phyloP scores from a whole-genome alignment of 768 basidiomycete species.

The Exidia glandulosa region DNA sequence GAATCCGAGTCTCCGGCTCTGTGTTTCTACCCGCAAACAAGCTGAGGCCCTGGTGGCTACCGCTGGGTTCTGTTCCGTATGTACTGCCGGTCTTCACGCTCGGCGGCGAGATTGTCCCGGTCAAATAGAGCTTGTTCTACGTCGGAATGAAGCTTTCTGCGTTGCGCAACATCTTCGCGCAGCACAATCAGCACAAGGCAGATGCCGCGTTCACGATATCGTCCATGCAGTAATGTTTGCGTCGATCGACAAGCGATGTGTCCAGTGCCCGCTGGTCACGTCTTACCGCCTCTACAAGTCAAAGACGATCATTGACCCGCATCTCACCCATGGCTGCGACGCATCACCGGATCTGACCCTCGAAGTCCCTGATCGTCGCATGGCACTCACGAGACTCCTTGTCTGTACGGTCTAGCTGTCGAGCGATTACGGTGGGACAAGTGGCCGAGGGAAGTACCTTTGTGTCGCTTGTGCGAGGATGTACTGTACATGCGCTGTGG shows the following conservation, averaged over 20 bases:
- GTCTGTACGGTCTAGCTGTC: constrained; percentile 8
- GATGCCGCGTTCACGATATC: constrained; percentile 9
- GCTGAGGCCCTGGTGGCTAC: constrained; percentile 12
- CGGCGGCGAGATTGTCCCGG: background rate
- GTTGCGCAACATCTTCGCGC: constrained; percentile 1
- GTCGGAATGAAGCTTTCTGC: constrained; percentile 4
- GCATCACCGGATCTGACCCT: constrained; percentile 6
- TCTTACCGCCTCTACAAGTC: constrained; percentile 8
- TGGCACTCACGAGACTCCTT: constrained; percentile 7
- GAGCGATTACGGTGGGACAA: constrained; percentile 7
- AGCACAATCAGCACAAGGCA: constrained; percentile 12
- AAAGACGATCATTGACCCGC: constrained; percentile 10
- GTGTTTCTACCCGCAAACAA: constrained; percentile 19
- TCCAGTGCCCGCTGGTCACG: background rate
- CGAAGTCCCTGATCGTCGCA: background rate
- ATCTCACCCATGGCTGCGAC: constrained; percentile 8
- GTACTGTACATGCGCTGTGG: background rate
- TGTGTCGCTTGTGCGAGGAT: constrained; percentile 9
- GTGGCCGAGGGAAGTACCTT: background rate
- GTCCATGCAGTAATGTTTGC: background rate
- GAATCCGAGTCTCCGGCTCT: no score
- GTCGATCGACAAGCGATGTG: no score
- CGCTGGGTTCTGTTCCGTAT: constrained; percentile 9
- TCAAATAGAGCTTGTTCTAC: background rate
- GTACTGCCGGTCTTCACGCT: background rate